phyloP scores from a whole-genome alignment of 768 basidiomycete species.

The Mycena capillaripes region DNA sequence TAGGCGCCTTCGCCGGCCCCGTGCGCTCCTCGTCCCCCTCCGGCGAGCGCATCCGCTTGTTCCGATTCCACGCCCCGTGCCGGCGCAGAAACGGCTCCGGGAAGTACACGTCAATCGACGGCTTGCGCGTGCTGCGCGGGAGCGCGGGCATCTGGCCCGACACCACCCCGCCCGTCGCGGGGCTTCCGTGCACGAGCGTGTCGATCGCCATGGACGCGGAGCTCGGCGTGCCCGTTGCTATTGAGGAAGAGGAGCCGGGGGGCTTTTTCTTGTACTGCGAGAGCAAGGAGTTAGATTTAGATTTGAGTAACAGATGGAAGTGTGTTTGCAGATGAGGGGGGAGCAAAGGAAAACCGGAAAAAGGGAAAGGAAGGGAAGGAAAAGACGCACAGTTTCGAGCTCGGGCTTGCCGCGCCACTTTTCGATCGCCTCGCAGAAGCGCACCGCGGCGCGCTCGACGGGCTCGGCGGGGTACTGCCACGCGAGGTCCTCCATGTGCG shows the following conservation, averaged over 20 bases:
- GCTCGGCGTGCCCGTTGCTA: conserved; percentile 45
- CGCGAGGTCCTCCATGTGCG: conserved; percentile 84
- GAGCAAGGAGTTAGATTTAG: conserved; percentile 5
- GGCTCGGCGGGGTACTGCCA: conserved; percentile 88
- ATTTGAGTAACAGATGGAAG: no score
- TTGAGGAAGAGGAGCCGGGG: conserved; percentile 37
- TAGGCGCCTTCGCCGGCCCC: conserved; percentile 7
- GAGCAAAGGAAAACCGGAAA: no score
- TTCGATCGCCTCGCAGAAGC: conserved; percentile 87
- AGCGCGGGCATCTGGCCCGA: background rate
- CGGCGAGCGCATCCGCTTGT: conserved; percentile 28
- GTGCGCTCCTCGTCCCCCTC: conserved; percentile 4
- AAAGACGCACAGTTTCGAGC: conserved; percentile 73
- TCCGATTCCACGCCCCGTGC: conserved; percentile 16
- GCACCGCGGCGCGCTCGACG: conserved; percentile 80
- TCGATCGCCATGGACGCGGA: conserved; percentile 68
- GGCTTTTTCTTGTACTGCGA: conserved; percentile 71
- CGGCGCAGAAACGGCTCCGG: conserved; percentile 41
- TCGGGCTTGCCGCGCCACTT: conserved; percentile 90
- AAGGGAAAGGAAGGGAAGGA: background rate
- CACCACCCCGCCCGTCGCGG: conserved; percentile 50
- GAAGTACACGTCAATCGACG: conserved; percentile 65
- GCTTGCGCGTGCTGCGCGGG: conserved; percentile 45
- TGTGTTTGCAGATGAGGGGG: no score
- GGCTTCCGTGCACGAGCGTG: conserved; percentile 77